These are phyloP conservation scores for Monosporascus sp. DNA, from an alignment of 2,329 filamentous ascomycete species.

Conservation along the genomic window DNA sequence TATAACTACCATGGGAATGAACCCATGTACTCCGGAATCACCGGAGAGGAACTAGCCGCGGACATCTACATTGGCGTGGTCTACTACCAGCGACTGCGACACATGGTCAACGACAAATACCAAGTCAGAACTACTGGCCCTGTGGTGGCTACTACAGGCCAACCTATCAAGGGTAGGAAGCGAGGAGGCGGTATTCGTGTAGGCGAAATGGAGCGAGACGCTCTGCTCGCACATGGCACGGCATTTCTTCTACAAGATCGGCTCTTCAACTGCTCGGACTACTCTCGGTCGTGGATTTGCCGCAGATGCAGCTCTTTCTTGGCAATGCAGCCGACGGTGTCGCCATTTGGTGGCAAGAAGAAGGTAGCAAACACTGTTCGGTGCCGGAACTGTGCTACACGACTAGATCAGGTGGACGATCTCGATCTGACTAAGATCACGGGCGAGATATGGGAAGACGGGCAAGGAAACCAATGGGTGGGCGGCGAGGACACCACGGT, in stretches of 20 bases:
- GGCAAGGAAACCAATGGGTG: conserved; percentile 74
- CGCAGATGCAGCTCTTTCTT: conserved; percentile 86
- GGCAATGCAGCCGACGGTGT: conserved; percentile 76
- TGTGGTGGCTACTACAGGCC: conserved; percentile 83
- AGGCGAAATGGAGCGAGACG: conserved; percentile 98
- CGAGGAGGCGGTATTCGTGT: conserved; percentile 98
- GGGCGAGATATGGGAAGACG: conserved; percentile 89
- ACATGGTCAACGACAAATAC: conserved; percentile 99
- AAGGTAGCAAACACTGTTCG: conserved; percentile 65
- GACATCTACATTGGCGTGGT: conserved; percentile 97
- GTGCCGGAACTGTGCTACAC: conserved; percentile 71
- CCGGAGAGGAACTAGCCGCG: conserved; percentile 85
- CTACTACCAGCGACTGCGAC: conserved; percentile 94
- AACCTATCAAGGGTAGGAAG: conserved; percentile 95
- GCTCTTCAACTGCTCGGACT: conserved; percentile 95
- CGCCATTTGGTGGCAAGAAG: conserved; percentile 59
- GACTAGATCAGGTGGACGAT: conserved; percentile 54
- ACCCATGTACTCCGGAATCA: conserved; percentile 97
- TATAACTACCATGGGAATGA: conserved; percentile 99
- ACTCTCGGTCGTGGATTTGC: conserved; percentile 85
- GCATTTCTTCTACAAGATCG: conserved; percentile 94
- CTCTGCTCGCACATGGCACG: conserved; percentile 88
- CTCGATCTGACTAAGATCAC: conserved; percentile 52
- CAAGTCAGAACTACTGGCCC: conserved; percentile 95
- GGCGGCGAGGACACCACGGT: conserved; percentile 88